These are phyloP conservation scores for Salix caprea DNA, from an alignment of 345 rosid genomes.

Conservation along the genomic window DNA sequence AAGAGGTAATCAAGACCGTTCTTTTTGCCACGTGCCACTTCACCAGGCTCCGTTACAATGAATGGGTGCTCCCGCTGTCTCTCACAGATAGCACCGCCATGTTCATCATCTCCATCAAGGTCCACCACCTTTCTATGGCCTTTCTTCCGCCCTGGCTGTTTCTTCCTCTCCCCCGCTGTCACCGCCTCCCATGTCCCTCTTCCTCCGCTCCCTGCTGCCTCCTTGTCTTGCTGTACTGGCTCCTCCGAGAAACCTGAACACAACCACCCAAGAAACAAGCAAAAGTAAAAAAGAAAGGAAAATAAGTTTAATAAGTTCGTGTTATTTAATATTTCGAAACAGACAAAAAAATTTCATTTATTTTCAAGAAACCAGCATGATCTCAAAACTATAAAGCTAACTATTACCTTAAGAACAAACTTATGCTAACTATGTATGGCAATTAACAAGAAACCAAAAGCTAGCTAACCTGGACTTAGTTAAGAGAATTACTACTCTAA, in stretches of 20 bases:
- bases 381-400: too few species aligned
- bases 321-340: background rate
- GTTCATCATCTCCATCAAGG: conserved; percentile 41
- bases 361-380: too few species aligned
- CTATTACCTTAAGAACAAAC: too few species aligned
- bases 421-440: too few species aligned
- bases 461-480: too few species aligned
- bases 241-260: conserved; percentile 78
- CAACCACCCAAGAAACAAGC: background rate
- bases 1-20: conserved; percentile 98
- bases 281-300: background rate
- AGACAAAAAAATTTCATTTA: too few species aligned
- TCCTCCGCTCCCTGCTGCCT: conserved; percentile 58
- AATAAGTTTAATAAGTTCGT: background rate
- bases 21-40: conserved; percentile 99
- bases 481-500: too few species aligned
- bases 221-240: conserved; percentile 65
- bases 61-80: conserved; percentile 98
- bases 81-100: conserved; percentile 38
- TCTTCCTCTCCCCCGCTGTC: conserved; percentile 24
- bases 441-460: too few species aligned
- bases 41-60: conserved; percentile 99
- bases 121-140: conserved; percentile 40
- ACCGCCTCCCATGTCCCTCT: conserved; percentile 50
- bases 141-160: conserved; percentile 41